Evolutionary conservation across 768 basidiomycete species (phyloP).

Genomic region (Pisolithus sp.): DNA sequence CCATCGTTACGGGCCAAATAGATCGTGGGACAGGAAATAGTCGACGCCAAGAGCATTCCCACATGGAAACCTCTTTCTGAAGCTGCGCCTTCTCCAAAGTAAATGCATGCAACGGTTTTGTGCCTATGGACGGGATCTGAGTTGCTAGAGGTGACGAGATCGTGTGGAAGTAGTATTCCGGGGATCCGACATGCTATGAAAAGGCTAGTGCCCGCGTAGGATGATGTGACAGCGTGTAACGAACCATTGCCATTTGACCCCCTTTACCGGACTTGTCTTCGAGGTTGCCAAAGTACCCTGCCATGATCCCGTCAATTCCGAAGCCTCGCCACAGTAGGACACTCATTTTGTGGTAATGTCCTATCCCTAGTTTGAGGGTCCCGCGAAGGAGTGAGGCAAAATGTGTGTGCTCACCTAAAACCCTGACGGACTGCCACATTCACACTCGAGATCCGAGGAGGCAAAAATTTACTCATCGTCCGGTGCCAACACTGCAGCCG

Average conservation of each 20-base stretch:
- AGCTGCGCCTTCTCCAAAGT: slow-evolving; percentile 91
- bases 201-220: slow-evolving; percentile 4
- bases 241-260: slow-evolving; percentile 89
- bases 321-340: slow-evolving; percentile 86
- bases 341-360: slow-evolving; percentile 91
- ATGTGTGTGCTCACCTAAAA: slow-evolving; percentile 48
- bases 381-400: not conserved
- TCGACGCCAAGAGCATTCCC: slow-evolving; percentile 74
- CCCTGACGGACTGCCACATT: slow-evolving; percentile 36
- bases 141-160: slow-evolving; percentile 93
- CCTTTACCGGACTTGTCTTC: slow-evolving; percentile 80
- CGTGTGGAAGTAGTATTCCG: slow-evolving; percentile 81
- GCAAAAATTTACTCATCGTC: slow-evolving; percentile 72
- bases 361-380: slow-evolving; percentile 28
- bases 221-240: slow-evolving; percentile 7
- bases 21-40: slow-evolving; percentile 65
- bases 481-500: slow-evolving; percentile 74
- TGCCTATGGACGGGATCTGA: slow-evolving; percentile 68
- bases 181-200: slow-evolving; percentile 76
- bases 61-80: slow-evolving; percentile 97
- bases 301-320: slow-evolving; percentile 74
- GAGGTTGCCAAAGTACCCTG: slow-evolving; percentile 84
- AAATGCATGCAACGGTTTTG: slow-evolving; percentile 78
- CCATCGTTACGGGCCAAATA: slow-evolving; percentile 82
- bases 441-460: not conserved